phyloP scores from a whole-genome alignment of 2,329 filamentous ascomycete genomes.

The Aspergillus ustus region DNA sequence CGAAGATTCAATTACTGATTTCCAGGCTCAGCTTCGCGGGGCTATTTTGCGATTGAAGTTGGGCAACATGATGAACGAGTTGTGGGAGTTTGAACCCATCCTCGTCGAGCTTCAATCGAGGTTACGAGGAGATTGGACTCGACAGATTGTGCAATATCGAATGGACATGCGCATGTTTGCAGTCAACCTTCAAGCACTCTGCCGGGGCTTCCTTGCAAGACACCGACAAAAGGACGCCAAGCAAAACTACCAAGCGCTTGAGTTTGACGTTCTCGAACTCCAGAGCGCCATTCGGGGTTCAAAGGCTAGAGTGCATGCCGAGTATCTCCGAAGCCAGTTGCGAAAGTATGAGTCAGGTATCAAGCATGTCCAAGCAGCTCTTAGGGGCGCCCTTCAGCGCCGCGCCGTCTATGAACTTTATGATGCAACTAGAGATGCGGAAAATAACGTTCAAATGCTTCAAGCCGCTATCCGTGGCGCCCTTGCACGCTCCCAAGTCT shows the following conservation, averaged over 20 bases:
- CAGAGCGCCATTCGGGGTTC: slow-evolving; percentile 77
- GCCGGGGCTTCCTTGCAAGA: slow-evolving; percentile 76
- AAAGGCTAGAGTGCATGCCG: slow-evolving; percentile 48
- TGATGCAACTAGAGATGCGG: slow-evolving; percentile 64
- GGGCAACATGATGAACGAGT: slow-evolving; percentile 79
- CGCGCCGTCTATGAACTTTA: slow-evolving; percentile 57
- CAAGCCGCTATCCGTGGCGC: slow-evolving; percentile 66
- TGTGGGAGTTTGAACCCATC: slow-evolving; percentile 84
- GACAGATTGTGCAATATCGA: slow-evolving; percentile 81
- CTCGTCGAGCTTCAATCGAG: slow-evolving; percentile 83
- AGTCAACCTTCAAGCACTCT: slow-evolving; percentile 75
- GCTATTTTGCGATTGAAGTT: slow-evolving; percentile 77
- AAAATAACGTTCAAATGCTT: slow-evolving; percentile 63
- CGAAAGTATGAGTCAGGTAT: slow-evolving; percentile 49
- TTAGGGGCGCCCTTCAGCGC: slow-evolving; percentile 53
- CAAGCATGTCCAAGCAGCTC: slow-evolving; percentile 60
- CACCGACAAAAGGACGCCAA: slow-evolving; percentile 64
- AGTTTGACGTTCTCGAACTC: slow-evolving; percentile 74
- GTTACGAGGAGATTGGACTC: slow-evolving; percentile 83
- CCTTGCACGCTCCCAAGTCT: slow-evolving; percentile 25
- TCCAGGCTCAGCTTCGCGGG: slow-evolving; percentile 86
- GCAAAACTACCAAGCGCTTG: slow-evolving; percentile 74
- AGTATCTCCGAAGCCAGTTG: slow-evolving; percentile 45
- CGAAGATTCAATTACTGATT: slow-evolving; percentile 71
- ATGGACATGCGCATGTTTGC: slow-evolving; percentile 83